These are phyloP conservation scores for Dactylonectria macrodidyma DNA, from an alignment of 2,329 filamentous ascomycete genomes.

Conservation along the genomic window DNA sequence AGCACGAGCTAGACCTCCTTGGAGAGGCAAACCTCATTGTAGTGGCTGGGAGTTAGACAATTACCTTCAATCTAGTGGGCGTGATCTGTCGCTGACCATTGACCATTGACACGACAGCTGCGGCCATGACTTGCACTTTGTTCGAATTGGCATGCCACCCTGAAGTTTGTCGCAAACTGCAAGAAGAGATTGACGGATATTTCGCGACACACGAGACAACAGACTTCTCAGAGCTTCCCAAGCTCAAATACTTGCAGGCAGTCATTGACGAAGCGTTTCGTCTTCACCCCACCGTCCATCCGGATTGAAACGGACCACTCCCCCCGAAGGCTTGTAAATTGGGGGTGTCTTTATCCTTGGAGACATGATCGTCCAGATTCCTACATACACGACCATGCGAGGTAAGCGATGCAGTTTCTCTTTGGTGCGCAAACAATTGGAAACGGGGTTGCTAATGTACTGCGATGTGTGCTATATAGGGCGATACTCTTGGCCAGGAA, in stretches of 20 bases:
- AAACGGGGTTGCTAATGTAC: background rate
- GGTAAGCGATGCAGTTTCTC: background rate
- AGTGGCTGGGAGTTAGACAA: conserved; percentile 21
- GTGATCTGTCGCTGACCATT: background rate
- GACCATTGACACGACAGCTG: conserved; percentile 53
- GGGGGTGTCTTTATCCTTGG: background rate
- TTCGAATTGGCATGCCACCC: conserved; percentile 47
- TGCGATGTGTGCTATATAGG: background rate
- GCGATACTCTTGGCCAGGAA: background rate
- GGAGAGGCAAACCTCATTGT: conserved; percentile 28
- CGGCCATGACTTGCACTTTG: conserved; percentile 51
- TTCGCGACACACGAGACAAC: background rate
- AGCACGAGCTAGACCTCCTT: conserved; percentile 18
- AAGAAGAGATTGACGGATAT: conserved; percentile 18
- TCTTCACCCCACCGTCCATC: background rate
- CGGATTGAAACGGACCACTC: background rate
- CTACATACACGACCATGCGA: background rate
- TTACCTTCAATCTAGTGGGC: background rate
- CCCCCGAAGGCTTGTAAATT: background rate
- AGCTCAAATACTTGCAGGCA: background rate
- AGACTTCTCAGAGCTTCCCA: background rate
- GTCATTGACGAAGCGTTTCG: background rate
- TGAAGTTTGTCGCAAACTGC: conserved; percentile 29
- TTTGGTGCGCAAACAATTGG: background rate
- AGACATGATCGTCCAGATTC: background rate